Conservation (phyloP, 2,329 filamentous ascomycete genomes). For the Chaetomium globosum region DNA sequence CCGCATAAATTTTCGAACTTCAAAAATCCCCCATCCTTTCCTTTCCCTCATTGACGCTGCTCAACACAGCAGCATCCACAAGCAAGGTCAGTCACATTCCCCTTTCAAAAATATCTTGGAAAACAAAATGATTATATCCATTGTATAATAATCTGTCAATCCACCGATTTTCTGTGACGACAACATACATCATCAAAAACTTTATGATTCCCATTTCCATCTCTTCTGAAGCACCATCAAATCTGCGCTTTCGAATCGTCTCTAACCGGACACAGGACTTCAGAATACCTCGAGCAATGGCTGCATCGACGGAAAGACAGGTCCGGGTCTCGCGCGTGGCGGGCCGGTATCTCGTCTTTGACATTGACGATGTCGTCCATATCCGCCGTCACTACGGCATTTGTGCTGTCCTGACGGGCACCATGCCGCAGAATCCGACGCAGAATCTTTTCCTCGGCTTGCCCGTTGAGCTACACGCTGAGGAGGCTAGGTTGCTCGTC, state of each 20-base stretch:
- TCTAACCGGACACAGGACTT: slow-evolving; percentile 29
- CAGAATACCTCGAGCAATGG: slow-evolving; percentile 11
- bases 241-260: slow-evolving; percentile 4
- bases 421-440: slow-evolving; percentile 86
- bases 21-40: not conserved
- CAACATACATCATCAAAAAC: slow-evolving; percentile 37
- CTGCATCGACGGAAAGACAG: slow-evolving; percentile 37
- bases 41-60: slow-evolving; percentile 28
- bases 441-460: slow-evolving; percentile 93
- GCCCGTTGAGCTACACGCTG: slow-evolving; percentile 85
- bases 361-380: slow-evolving; percentile 75
- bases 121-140: slow-evolving; percentile 51
- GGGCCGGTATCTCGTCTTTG: slow-evolving; percentile 85
- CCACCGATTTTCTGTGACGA: slow-evolving; percentile 56
- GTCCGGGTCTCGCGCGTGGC: slow-evolving; percentile 81
- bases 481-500: slow-evolving; percentile 82
- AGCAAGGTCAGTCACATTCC: slow-evolving; percentile 35
- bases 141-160: slow-evolving; percentile 61
- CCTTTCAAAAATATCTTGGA: slow-evolving; percentile 1
- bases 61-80: slow-evolving; percentile 30
- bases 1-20: slow-evolving; percentile 26
- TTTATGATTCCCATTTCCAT: slow-evolving; percentile 34
- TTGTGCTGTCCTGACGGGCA: slow-evolving; percentile 82
- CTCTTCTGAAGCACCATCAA: slow-evolving; percentile 11
- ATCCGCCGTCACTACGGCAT: slow-evolving; percentile 81